Evolutionary conservation across 352 stramenopile species (phyloP), one percentile per base, ranked within the genome.

Genomic region (Phytophthora fragariaefolia): DNA sequence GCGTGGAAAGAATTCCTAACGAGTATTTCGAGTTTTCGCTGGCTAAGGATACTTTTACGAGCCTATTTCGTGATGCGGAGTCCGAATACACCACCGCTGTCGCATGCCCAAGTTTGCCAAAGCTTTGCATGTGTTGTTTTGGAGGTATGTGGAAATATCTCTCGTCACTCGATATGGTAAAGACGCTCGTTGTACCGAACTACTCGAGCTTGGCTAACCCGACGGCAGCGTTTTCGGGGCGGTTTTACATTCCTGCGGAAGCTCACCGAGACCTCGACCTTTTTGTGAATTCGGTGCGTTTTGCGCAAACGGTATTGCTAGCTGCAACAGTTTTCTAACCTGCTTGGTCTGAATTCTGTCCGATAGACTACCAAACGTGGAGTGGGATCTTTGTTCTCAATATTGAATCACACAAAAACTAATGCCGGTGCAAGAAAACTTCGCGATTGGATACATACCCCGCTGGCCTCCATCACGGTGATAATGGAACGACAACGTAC

Each of bases 281-380:
- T 1, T 82, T 82, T 34, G 55, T 74, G 34, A 82, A 80, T n/a
- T 60, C 74, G 61, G 74, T 82, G 40, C 18, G 68, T 57, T 15
- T 6, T 28, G 17, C 18, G 8, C 1, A 34, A 43, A 12, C n/a
- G 47, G 6, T 5, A 43, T 18, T 45, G 26, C 8, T 3, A 13
- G 34, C 26, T 32, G 30, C 43, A 30, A 6, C n/a, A 20, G 48
- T 24, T 58, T 50, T 1, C 28, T 57, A 49, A 54, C 42, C 15
- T 47, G 17, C 10, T 20, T 49, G 18, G 20, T 27, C 3, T 32
- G 3, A 27, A 8, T 17, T 12, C 47, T 32, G 1, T 42, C 42
- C 26, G 43, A 5, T 49, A 81, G 74, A 77, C 74, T 1, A 79
- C 70, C 9, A 59, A 64, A 15, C 49, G 54, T 15, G 42, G 57